Percentiles rank a stretch among this genome's conserved stretches.
These are phyloP conservation scores for Fusarium setosum DNA, from an alignment of 2,329 filamentous ascomycete genomes.

Conservation along the genomic window DNA sequence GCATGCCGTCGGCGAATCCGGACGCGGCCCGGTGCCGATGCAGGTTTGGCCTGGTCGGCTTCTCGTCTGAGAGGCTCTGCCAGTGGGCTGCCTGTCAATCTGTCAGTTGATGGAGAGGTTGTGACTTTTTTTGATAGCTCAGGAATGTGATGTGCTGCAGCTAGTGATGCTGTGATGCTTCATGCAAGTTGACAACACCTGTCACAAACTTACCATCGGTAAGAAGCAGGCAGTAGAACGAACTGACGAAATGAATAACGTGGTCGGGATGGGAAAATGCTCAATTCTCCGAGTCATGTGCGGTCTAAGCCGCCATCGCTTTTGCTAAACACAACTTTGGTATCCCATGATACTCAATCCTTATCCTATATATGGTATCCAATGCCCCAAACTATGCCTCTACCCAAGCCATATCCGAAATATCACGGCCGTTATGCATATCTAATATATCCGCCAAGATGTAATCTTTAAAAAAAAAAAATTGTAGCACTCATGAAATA, in stretches of 20 bases:
- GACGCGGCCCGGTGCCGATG: neutral
- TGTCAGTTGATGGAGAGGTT: neutral
- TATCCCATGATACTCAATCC: neutral
- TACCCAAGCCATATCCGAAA: slow-evolving; percentile 1
- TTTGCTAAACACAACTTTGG: neutral
- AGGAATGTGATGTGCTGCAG: slow-evolving; percentile 22
- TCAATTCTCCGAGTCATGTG: neutral
- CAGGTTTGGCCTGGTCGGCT: slow-evolving; percentile 11
- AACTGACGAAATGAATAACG: no score
- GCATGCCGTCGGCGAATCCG: slow-evolving; percentile 21
- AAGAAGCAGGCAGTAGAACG: no score
- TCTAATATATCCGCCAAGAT: neutral
- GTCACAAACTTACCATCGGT: no score
- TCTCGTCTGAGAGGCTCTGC: no score
- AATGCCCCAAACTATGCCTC: slow-evolving; percentile 3
- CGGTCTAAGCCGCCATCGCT: neutral
- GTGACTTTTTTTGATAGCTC: neutral
- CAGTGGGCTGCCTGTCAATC: no score
- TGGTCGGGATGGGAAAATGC: neutral
- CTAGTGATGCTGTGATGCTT: neutral
- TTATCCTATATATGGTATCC: slow-evolving; percentile 23
- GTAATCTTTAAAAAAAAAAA: neutral
- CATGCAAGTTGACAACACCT: neutral
- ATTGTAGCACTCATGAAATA: slow-evolving; percentile 50
- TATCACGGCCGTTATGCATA: neutral